These are phyloP conservation scores for Phytophthora citricola DNA, from an alignment of 352 stramenopile genomes.

Conservation along the genomic window DNA sequence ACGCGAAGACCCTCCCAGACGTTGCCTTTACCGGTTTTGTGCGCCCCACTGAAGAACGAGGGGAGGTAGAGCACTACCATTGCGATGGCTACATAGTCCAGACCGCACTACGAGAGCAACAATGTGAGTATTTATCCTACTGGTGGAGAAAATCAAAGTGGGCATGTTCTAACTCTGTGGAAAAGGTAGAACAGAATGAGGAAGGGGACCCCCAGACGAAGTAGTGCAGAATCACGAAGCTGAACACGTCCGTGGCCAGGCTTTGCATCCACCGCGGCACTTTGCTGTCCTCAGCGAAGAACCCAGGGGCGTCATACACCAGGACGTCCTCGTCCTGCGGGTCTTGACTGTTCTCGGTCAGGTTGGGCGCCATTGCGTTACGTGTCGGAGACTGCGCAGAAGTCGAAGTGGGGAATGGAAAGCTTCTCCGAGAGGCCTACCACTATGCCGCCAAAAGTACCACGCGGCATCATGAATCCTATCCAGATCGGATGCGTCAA, in stretches of 20 bases:
- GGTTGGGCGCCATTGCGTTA: constrained; percentile 22
- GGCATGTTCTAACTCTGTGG: constrained; percentile 22
- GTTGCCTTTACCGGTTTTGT: constrained; percentile 46
- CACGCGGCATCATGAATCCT: constrained; percentile 7
- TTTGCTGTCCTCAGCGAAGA: constrained; percentile 33
- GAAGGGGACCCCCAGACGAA: constrained; percentile 47
- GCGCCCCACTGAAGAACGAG: constrained; percentile 48
- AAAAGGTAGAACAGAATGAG: constrained; percentile 44
- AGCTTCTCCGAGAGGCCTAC: constrained; percentile 10
- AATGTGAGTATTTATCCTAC: background rate
- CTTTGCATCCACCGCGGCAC: constrained; percentile 41
- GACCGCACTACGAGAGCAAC: constrained; percentile 21
- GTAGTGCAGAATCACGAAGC: constrained; percentile 58
- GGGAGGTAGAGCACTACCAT: constrained; percentile 54
- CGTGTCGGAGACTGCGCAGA: constrained; percentile 1
- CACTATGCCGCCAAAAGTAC: constrained; percentile 15
- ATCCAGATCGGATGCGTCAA: constrained; percentile 10
- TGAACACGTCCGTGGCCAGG: constrained; percentile 38
- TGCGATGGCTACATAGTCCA: constrained; percentile 42
- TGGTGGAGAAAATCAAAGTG: too few relatives aligned
- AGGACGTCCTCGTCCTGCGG: constrained; percentile 24
- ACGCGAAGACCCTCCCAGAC: constrained; percentile 46
- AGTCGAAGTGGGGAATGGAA: constrained; percentile 4
- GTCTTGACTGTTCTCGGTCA: background rate
- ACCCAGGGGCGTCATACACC: constrained; percentile 41